These are phyloP conservation scores for Cucurbitaria berberidis DNA, from an alignment of 2,329 filamentous ascomycete species.

Conservation along the genomic window DNA sequence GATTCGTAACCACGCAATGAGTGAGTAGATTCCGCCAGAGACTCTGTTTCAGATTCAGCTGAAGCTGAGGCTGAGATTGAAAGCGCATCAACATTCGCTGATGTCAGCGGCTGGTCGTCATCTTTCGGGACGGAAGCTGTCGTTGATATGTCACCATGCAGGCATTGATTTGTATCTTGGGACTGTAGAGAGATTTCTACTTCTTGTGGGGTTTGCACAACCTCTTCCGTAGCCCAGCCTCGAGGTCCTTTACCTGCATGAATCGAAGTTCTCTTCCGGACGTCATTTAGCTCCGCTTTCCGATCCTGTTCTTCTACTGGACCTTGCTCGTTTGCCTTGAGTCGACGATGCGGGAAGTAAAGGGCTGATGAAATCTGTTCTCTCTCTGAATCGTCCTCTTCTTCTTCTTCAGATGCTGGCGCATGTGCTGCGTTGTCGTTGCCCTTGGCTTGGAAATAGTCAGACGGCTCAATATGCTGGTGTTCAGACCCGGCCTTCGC, in stretches of 20 bases:
- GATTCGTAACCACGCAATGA: slow-evolving; percentile 58
- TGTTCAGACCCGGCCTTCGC: slow-evolving; percentile 23
- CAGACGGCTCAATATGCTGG: slow-evolving; percentile 27
- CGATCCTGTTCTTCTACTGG: slow-evolving; percentile 28
- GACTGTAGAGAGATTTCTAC: slow-evolving; percentile 68
- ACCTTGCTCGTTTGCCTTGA: slow-evolving; percentile 50
- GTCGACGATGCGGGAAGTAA: slow-evolving; percentile 76
- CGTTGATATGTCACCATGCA: slow-evolving; percentile 64
- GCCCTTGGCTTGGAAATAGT: slow-evolving; percentile 38
- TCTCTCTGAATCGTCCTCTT: slow-evolving; percentile 69
- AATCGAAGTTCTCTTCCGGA: slow-evolving; percentile 34
- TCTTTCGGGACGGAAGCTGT: slow-evolving; percentile 49
- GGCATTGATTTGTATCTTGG: slow-evolving; percentile 64
- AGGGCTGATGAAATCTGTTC: slow-evolving; percentile 88
- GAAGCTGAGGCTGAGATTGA: slow-evolving; percentile 32
- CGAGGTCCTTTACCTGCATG: slow-evolving; percentile 35
- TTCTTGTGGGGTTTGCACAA: slow-evolving; percentile 53
- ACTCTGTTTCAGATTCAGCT: slow-evolving; percentile 53
- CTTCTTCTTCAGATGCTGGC: slow-evolving; percentile 55
- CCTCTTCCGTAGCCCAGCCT: slow-evolving; percentile 37
- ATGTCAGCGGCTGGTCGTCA: slow-evolving; percentile 47
- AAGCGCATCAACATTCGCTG: slow-evolving; percentile 30
- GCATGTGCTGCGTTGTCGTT: slow-evolving; percentile 31
- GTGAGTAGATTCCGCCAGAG: slow-evolving; percentile 50
- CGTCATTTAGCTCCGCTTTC: slow-evolving; percentile 33